Base-by-base conservation (phyloP, 1,139 yeast genomes). In the Saccharomyces hybrid region DNA sequence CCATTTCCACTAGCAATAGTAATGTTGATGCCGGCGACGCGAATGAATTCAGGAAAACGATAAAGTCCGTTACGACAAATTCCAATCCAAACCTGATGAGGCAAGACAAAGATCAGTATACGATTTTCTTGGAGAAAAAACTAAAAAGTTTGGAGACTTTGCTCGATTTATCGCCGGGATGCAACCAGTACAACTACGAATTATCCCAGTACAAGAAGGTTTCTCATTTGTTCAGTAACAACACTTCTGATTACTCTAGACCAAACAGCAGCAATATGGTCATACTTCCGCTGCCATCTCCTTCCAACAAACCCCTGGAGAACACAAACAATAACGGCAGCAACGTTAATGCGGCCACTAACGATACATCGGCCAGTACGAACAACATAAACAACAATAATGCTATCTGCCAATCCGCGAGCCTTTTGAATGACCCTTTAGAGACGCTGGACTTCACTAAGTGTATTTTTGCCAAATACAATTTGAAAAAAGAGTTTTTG, bases 71-170 rank as follows among this genome's bases (percentile, higher is more conserved):
- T 27, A 26, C 20, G 41, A 25, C 48, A 26, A 5, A 11, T 38
- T 25, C 48, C 48, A 46, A 46, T 31, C 34, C 51, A 46, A 14
- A n/a, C 23, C 7, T 11, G 20, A 34, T 26, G 47, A 48, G 25
- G 31, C 49, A 27, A 11, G 51, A 46, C 14, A 78, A 76, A 61
- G 81, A 79, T 58, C 83, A 79, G 34, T 81, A 81, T 59, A 80
- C 84, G 0, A 53, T 71, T 14, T 73, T 78, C 61, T 61, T 82
- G 51, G 85, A 82, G 60, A 76, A 75, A 53, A 79, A 78, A 60
- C 72, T 82, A 25, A 73, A 72, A 52, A 75, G 73, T 53, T 62
- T 82, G 51, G 84, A 82, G 57, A 74, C 71, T 50, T 53, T 77
- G 27, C 61, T 79, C 49, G 70, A 67, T 41, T 57, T 66, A 46